Percentiles rank a stretch among this genome's conserved stretches.
These are phyloP conservation scores for Clavispora carvajalis DNA, from an alignment of 805 yeast species.

Conservation along the genomic window DNA sequence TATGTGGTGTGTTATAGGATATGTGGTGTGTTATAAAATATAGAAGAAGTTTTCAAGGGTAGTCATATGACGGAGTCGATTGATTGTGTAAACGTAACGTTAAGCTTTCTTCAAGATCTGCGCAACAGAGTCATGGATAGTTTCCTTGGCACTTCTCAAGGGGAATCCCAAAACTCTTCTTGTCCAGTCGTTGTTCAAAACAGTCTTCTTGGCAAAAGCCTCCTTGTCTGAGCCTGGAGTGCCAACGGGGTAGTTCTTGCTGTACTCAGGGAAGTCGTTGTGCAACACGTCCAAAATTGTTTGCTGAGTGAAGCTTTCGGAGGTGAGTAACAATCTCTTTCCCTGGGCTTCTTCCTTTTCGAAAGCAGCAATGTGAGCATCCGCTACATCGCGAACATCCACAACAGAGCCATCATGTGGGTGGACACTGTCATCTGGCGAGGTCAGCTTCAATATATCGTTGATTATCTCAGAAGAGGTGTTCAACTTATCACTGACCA, in stretches of 20 bases:
- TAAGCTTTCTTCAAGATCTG: background rate
- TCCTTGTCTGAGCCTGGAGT: slow-evolving; percentile 19
- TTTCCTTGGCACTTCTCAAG: background rate
- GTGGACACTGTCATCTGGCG: background rate
- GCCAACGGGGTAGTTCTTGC: slow-evolving; percentile 19
- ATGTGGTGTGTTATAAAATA: too few species aligned
- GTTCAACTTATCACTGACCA: slow-evolving; percentile 7
- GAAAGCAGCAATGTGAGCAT: slow-evolving; percentile 8
- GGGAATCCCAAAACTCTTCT: slow-evolving; percentile 1
- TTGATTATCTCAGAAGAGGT: slow-evolving; percentile 20
- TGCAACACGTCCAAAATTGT: slow-evolving; percentile 34
- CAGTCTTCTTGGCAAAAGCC: background rate
- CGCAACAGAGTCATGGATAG: background rate
- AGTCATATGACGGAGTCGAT: too few species aligned
- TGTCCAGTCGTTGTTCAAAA: background rate
- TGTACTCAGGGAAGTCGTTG: slow-evolving; percentile 22
- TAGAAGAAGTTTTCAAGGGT: too few species aligned
- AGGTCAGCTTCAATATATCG: slow-evolving; percentile 1
- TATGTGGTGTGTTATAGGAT: too few species aligned
- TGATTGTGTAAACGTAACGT: too few species aligned
- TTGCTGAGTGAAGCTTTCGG: slow-evolving; percentile 29
- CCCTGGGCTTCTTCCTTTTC: slow-evolving; percentile 20
- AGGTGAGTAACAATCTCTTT: slow-evolving; percentile 18
- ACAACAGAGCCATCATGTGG: slow-evolving; percentile 1
- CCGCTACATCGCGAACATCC: slow-evolving; percentile 22